Evolutionary conservation across 1,284 basidiomycete species (phyloP), one percentile per base, ranked within the genome.

Genomic region (Leccinum griseonigrum): DNA sequence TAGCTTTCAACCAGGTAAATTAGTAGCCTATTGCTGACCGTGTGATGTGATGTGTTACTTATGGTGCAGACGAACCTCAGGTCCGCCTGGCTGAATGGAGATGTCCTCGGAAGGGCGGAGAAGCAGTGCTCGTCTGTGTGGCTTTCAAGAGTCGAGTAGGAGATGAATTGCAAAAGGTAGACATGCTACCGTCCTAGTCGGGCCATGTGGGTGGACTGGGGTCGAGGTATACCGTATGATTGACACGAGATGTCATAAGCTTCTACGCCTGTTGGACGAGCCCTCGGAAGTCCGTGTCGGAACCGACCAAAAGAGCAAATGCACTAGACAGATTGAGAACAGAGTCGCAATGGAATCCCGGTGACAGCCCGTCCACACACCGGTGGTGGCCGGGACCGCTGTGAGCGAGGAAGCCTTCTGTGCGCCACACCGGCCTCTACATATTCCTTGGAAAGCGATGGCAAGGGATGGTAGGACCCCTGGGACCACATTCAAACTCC

Each of bases 401-500:
- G 11, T 3, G 3, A 50, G 68, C 66, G 59, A 63, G 51, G 57
- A 53, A 67, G 40, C 18, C 22, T 22, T 3, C 11, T 18, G 29
- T 16, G 16, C 50, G 32, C 46, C 48, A 50, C 38, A 34, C 46
- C 58, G 54, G 50, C 34, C 4, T 22, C 22, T 22, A 29, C n/a
- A 46, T 53, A 4, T 52, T 29, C 22, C 22, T 22, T 22, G 22
- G 22, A 22, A 22, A 22, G 22, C 22, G n/a, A n/a, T n/a, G 51
- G 51, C 22, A 0, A 51, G 6, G 48, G 57, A 48, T 22, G 64
- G 40, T 11, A 26, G 63, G 72, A 71, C 70, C 72, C 72, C 70
- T 52, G 64, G 53, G 56, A 71, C 63, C 60, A 46, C 34, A 73
- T 71, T 71, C 63, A 69, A 71, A 72, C 69, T 70, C 71, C 69